Evolutionary conservation across 2,329 filamentous ascomycete species (phyloP), one percentile per base, ranked within the genome.

Genomic region (Zasmidium cellare): DNA sequence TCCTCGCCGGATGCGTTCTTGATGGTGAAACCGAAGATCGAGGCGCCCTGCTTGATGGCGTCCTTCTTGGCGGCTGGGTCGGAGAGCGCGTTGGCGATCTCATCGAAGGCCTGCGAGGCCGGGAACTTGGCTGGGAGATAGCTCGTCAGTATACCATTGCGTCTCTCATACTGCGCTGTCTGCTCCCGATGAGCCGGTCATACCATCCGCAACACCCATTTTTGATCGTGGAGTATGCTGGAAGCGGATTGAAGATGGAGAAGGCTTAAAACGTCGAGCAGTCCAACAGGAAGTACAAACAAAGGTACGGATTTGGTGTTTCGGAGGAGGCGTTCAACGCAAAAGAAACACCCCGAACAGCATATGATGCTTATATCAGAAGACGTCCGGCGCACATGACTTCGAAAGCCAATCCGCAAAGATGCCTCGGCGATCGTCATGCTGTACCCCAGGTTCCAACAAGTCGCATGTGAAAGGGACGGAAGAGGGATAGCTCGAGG

Each of bases 21-120:
- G 66, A 99, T 81, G 55, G 86, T 91, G 79, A 99, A 97, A 60
- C 88, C 88, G 75, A 96, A 97, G 75, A 97, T 81, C 60, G 89
- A 91, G 70, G 88, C 88, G 72, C 87, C 93, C 74, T 91, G 86
- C 79, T 96, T 93, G 76, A 97, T 88, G 67, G 93, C 92, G 65
- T 92, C 87, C 79, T 96, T 89, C 78, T 87, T 87, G 70, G 91
- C 90, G 65, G 84, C 83, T 24, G 89, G 86, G 69, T 82, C 75
- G 70, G 82, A 77, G 64, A 99, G 87, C 53, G 87, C 84, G 54
- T 79, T 73, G 76, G 90, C 85, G 82, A 99, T 97, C 71, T 81
- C 83, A 74, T 99, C 94, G 77, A 99, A 99, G 67, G 92, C 92
- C 65, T 79, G 87, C 59, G 94, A 97, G 71, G 93, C 86, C 65